Evolutionary conservation across 169 alveolate species (phyloP), one percentile per base, ranked within the genome.

Genomic region (Neospora caninum): DNA sequence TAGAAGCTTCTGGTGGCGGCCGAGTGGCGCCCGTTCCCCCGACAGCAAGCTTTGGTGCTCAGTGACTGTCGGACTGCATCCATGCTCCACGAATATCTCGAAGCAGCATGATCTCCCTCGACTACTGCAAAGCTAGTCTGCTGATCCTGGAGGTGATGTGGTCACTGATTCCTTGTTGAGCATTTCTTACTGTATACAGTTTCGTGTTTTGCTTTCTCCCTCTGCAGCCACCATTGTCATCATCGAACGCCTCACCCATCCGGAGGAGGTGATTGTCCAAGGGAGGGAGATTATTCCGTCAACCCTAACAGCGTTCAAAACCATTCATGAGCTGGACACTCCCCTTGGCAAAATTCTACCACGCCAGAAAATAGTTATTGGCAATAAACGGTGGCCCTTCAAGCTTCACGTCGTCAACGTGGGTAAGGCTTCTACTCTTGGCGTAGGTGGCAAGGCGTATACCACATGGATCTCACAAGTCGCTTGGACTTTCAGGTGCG

Each of bases 271-370:
- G 89, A 36, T 36, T 39, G 89, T 82, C 53, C 43, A 9, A 25
- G 89, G 89, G 39, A 64, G 89, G 39, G 89, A 82, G 67, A 82
- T 82, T 29, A 29, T 82, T 7, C 89, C 89, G 34, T 22, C 31
- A 41, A 36, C 4, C 36, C 67, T 39, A 1, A 10, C 13, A 6
- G n/a, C 4, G 4, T 64, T 64, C 73, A 22, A 64, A 1, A 64
- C 73, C n/a, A 16, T 64, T 27, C 73, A 31, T 16, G 67, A 78
- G 31, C 39, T 13, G 29, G 13, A 29, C 41, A 41, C 13, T 41
- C 69, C n/a, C 64, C 0, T 18, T 18, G 39, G 34, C 34, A 10
- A 36, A 41, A 0, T n/a, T 41, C 38, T 41, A 67, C 41, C 89
- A 41, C n/a, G 64, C 31, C 69, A 49, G 39, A 82, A 42, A 9